Percentiles rank a stretch among this genome's conserved stretches.
Evolutionary conservation across 306 rosid genomes (phyloP).

Genomic region (Cajanus cajan): DNA sequence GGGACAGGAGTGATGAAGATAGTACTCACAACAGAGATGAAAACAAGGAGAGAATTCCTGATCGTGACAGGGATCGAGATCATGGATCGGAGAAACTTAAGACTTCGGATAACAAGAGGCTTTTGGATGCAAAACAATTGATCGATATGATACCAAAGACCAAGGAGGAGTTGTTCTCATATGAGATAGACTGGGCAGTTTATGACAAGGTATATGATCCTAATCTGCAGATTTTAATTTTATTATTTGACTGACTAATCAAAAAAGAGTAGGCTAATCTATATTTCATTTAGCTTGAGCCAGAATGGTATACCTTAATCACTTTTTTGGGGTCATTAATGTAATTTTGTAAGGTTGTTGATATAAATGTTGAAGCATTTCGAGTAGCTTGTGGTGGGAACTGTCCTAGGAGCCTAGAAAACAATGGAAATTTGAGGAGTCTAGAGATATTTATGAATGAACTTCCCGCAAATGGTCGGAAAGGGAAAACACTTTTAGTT

Average conservation of each 20-base stretch:
- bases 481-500: background rate
- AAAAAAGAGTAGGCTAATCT: background rate
- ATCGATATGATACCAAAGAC: slow-evolving; percentile 99
- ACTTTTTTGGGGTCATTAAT: background rate
- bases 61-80: slow-evolving; percentile 64
- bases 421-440: background rate
- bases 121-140: slow-evolving; percentile 85
- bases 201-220: slow-evolving; percentile 71
- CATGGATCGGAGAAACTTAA: slow-evolving; percentile 62
- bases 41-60: slow-evolving; percentile 54
- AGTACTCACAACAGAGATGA: slow-evolving; percentile 63
- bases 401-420: background rate
- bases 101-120: slow-evolving; percentile 74
- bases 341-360: background rate
- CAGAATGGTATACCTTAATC: background rate
- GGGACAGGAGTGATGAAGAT: slow-evolving; percentile 74
- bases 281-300: background rate
- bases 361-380: slow-evolving; percentile 21
- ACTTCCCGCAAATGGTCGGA: background rate
- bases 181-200: slow-evolving; percentile 85
- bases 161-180: slow-evolving; percentile 92
- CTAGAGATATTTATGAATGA: background rate
- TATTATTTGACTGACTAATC: background rate
- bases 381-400: background rate
- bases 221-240: background rate